Percentiles rank a stretch among this genome's conserved stretches.
These are phyloP conservation scores for Vaccinium corymbosum DNA, from an alignment of 148 eudicot species.

Conservation along the genomic window DNA sequence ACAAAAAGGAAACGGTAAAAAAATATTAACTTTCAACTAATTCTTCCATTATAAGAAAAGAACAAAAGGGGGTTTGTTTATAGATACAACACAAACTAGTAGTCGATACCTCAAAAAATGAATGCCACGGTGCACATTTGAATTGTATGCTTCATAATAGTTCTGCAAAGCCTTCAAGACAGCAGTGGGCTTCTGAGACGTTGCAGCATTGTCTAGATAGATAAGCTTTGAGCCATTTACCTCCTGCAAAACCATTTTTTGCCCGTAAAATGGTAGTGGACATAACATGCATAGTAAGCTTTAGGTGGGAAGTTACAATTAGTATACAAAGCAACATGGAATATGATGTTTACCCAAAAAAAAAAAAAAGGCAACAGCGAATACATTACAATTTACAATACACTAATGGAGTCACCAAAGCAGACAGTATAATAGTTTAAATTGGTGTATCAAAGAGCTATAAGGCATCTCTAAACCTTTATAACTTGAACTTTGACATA, in stretches of 20 bases:
- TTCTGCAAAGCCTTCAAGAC: constrained; percentile 69
- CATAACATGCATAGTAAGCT: background rate
- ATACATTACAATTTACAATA: background rate
- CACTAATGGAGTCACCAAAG: background rate
- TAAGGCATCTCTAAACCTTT: background rate
- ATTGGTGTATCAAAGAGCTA: background rate
- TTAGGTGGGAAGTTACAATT: background rate
- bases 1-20: constrained; percentile 2
- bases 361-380: no score
- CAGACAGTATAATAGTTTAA: background rate
- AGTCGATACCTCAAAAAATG: constrained; percentile 69
- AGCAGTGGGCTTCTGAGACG: constrained; percentile 84
- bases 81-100: background rate
- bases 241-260: constrained; percentile 43
- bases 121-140: constrained; percentile 96
- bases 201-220: constrained; percentile 93
- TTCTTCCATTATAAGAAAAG: background rate
- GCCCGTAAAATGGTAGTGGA: background rate
- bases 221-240: constrained; percentile 81
- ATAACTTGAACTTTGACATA: background rate
- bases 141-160: constrained; percentile 79
- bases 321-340: background rate
- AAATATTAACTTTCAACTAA: background rate
- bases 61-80: background rate
- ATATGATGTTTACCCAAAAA: background rate